Evolutionary conservation across 352 stramenopile species (phyloP), one percentile per base, ranked within the genome.

Genomic region (Phytophthora rubi): DNA sequence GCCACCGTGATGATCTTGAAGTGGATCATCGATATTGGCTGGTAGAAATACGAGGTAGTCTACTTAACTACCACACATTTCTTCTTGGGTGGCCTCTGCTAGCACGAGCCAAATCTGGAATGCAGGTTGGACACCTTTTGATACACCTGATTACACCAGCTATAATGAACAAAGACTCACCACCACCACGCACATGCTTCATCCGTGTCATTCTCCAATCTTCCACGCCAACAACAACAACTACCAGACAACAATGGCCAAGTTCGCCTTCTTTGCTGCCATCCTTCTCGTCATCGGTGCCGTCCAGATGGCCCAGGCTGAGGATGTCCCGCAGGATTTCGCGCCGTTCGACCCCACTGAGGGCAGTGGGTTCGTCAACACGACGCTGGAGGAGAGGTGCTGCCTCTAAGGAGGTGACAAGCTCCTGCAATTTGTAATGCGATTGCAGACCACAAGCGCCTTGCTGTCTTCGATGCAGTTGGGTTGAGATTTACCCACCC

Each of bases 181-280:
- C 26, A 30, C 26, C 4, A 30, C 26, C 2, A 30, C 26, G 26
- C 26, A 30, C 26, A 30, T 30, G 26, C 26, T 30, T 30, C 26
- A 2, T 0, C 26, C 26, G 26, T n/a, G 16, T 30, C 59, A 65
- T 32, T 65, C 48, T 32, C 32, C 16, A 57, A 65, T 44, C 54
- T 44, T 28, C 59, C 26, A 42, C 47, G 28, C 12, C 32, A 42
- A 57, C 33, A 39, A 51, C 39, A 13, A 45, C 10, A 51, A 7
- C 42, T 15, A 42, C 30, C 44, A 33, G 6, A 21, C 47, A 33
- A 49, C 32, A 18, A 65, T 65, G 59, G 13, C 47, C 59, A 65
- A 65, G 30, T 52, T 59, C 33, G 15, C 18, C 33, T 65, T 52
- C 47, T 53, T 65, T 32, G 33, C 59, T 30, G 23, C 48, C 37